Percentiles rank a stretch among this genome's conserved stretches.
Evolutionary conservation across 164 flowering plant species (phyloP).

Genomic region (Hamamelis virginiana): DNA sequence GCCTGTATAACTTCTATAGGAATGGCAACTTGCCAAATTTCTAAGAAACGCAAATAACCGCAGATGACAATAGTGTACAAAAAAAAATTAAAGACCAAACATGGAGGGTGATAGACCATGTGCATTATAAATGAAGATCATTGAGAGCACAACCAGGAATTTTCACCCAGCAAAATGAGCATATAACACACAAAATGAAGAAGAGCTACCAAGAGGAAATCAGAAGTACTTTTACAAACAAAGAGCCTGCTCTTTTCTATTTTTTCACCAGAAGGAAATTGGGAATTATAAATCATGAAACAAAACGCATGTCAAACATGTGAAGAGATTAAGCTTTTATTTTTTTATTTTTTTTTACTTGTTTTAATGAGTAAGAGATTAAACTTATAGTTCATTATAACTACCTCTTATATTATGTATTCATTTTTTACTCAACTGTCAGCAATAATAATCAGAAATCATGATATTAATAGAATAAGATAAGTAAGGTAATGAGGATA

Average conservation of each 20-base stretch:
- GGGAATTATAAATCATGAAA: not conserved
- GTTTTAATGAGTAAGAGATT: too few relatives aligned
- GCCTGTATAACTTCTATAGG: too few relatives aligned
- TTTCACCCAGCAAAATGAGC: not conserved
- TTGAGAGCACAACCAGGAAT: not conserved
- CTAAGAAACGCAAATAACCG: too few relatives aligned
- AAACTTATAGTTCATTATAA: not conserved
- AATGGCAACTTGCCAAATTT: too few relatives aligned
- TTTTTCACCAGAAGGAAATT: not conserved
- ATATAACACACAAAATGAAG: not conserved
- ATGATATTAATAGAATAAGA: not conserved
- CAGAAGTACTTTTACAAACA: not conserved
- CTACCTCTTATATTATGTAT: too few relatives aligned
- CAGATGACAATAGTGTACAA: too few relatives aligned
- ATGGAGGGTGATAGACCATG: too few relatives aligned
- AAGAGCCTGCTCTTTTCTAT: not conserved
- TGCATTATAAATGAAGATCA: not conserved
- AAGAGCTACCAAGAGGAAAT: not conserved
- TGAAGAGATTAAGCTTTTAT: not conserved
- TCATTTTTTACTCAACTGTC: too few relatives aligned
- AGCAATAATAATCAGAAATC: not conserved
- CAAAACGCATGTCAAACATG: not conserved
- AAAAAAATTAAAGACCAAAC: too few relatives aligned
- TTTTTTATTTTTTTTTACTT: not conserved
- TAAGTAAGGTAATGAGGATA: not conserved